Percentiles rank a stretch among this genome's conserved stretches.
Conservation (phyloP, 225 moss, liverwort and hornwort genomes). For the Pseudisothecium myosuroides region DNA sequence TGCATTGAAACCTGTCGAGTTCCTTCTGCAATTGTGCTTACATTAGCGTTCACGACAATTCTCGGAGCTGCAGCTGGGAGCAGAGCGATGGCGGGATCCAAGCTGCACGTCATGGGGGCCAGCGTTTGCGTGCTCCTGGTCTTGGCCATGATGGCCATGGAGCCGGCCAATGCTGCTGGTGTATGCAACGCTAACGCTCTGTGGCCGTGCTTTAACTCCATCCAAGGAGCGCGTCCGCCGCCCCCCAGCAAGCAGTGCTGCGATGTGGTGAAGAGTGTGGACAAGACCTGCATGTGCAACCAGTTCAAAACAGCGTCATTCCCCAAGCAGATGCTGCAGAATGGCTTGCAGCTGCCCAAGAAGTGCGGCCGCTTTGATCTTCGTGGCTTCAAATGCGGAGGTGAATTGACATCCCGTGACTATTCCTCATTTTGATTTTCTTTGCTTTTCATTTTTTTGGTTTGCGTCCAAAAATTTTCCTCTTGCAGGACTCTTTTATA, state of each 20-base stretch:
- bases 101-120: neutral
- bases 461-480: neutral
- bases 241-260: conserved; percentile 7
- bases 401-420: neutral
- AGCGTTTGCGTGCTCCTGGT: neutral
- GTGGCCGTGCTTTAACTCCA: conserved; percentile 5
- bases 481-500: neutral
- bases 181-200: conserved; percentile 2
- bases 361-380: conserved; percentile 27
- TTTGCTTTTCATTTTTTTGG: neutral
- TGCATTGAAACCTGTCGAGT: neutral
- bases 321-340: conserved; percentile 19
- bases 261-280: neutral
- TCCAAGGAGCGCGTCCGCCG: conserved; percentile 2
- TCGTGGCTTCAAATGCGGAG: conserved; percentile 19
- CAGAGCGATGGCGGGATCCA: neutral
- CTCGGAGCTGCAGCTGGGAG: neutral
- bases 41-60: neutral
- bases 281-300: conserved; percentile 14
- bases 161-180: neutral
- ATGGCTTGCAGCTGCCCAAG: conserved; percentile 31
- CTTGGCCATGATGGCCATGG: neutral
- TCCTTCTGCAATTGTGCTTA: neutral
- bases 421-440: neutral
- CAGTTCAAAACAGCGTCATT: conserved; percentile 3